These are phyloP conservation scores for Microbotryum saponariae DNA, from an alignment of 1,284 basidiomycete genomes.

Conservation along the genomic window DNA sequence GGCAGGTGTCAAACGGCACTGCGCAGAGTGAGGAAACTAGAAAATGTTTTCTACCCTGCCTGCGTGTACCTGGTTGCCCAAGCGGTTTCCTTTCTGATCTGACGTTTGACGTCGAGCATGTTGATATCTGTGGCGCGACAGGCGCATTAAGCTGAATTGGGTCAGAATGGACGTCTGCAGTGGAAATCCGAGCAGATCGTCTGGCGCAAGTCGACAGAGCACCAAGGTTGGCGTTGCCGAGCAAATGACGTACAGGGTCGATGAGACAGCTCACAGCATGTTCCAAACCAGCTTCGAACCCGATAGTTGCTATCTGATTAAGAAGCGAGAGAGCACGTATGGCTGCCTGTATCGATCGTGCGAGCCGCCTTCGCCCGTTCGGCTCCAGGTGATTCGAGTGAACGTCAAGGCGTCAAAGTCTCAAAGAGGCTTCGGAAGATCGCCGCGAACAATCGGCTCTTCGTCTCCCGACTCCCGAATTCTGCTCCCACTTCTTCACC, in stretches of 20 bases:
- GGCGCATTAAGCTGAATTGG: neutral
- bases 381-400: no score
- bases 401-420: no score
- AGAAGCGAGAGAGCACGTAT: no score
- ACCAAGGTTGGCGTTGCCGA: neutral
- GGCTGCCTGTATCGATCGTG: no score
- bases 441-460: no score
- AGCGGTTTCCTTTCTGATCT: conserved; percentile 66
- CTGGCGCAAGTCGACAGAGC: neutral
- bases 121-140: conserved; percentile 53
- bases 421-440: no score
- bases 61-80: conserved; percentile 76
- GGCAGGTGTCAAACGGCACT: neutral
- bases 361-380: no score
- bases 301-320: conserved; percentile 24
- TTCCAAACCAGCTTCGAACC: conserved; percentile 31
- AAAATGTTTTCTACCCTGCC: conserved; percentile 39
- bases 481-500: no score
- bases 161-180: neutral
- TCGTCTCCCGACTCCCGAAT: no score
- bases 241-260: conserved; percentile 39
- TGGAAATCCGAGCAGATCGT: neutral
- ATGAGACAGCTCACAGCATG: conserved; percentile 15
- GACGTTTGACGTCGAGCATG: conserved; percentile 63
- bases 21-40: conserved; percentile 1